Evolutionary conservation across 1,139 yeast genomes (phyloP), one percentile per base, ranked within the genome.

Genomic region (Scheffersomyces parashehatae): DNA sequence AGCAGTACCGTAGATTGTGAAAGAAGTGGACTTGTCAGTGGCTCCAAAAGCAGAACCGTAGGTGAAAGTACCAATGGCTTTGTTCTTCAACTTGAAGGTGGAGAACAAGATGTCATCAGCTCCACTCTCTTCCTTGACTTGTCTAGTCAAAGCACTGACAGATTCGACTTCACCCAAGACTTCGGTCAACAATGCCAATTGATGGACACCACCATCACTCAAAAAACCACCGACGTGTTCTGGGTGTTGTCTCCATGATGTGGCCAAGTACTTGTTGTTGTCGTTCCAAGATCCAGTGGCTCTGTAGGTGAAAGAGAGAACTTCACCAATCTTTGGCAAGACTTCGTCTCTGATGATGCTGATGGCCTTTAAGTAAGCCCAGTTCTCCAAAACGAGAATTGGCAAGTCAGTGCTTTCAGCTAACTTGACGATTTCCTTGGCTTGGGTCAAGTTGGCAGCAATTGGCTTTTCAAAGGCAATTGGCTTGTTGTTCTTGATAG

Each of bases 161-260:
- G 83, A 67, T 43, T 77, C 82, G 16, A 88, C 85, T 30, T 75
- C 73, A 39, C 97, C 97, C 47, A 90, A 73, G n/a, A 88, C 82
- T 49, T 81, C 89, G 8, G 96, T 88, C 55, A 90, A 77, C 37
- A 88, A 70, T 3, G 96, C 96, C 64, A 90, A 71, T 66, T 90
- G 97, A 67, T 90, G 98, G 11, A 90, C 98, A 61, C 97, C 97
- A 56, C 97, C 97, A 60, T 90, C 98, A 52, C 93, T 83, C 55
- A 90, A 73, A 65, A 75, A 89, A 0, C 97, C 97, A 45, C 97
- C 97, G 51, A 89, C 79, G 60, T 90, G 97, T 63, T 88, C 85
- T 31, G 97, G 97, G 46, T 83, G 76, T 60, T 77, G 79, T 75
- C 98, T 83, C 98, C 98, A 90, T 7, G 86, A 56, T 5, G 93